Conservation (phyloP, 2,329 filamentous ascomycete genomes). For the Orbilia blumenaviensis region DNA sequence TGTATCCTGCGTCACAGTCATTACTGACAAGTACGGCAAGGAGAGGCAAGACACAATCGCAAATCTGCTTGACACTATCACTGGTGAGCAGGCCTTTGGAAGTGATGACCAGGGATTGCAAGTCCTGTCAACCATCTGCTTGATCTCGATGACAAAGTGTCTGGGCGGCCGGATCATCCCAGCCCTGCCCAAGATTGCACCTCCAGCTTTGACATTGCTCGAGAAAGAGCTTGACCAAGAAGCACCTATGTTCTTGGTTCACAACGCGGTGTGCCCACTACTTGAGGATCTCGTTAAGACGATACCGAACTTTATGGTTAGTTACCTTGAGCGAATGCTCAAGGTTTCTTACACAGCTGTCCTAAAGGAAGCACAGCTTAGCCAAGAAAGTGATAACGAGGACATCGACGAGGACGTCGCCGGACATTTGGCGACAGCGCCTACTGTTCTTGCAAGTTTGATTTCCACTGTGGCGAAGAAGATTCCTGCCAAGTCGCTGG, state of each 20-base stretch:
- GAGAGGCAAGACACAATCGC: slow-evolving; percentile 82
- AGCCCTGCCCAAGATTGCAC: slow-evolving; percentile 78
- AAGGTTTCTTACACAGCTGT: slow-evolving; percentile 77
- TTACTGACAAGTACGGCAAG: slow-evolving; percentile 93
- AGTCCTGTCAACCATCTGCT: slow-evolving; percentile 84
- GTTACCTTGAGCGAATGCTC: slow-evolving; percentile 77
- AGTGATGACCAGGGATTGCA: slow-evolving; percentile 76
- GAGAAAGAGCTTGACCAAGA: slow-evolving; percentile 70
- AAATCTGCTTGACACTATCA: slow-evolving; percentile 78
- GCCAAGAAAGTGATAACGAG: slow-evolving; percentile 66
- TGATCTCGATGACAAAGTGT: slow-evolving; percentile 88
- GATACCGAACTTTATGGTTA: slow-evolving; percentile 87
- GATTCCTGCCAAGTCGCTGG: slow-evolving; percentile 69
- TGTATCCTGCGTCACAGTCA: slow-evolving; percentile 79
- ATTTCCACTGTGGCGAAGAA: slow-evolving; percentile 71
- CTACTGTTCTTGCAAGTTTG: slow-evolving; percentile 53
- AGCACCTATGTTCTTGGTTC: slow-evolving; percentile 63
- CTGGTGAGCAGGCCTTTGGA: slow-evolving; percentile 78
- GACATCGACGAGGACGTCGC: slow-evolving; percentile 50
- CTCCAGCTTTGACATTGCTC: slow-evolving; percentile 76
- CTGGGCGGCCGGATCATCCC: slow-evolving; percentile 86
- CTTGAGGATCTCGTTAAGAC: slow-evolving; percentile 81
- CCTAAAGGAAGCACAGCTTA: slow-evolving; percentile 61
- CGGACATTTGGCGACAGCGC: slow-evolving; percentile 37
- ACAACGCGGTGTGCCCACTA: slow-evolving; percentile 83